phyloP scores from a whole-genome alignment of 2,329 filamentous ascomycete genomes.

The Neurospora crassa region DNA sequence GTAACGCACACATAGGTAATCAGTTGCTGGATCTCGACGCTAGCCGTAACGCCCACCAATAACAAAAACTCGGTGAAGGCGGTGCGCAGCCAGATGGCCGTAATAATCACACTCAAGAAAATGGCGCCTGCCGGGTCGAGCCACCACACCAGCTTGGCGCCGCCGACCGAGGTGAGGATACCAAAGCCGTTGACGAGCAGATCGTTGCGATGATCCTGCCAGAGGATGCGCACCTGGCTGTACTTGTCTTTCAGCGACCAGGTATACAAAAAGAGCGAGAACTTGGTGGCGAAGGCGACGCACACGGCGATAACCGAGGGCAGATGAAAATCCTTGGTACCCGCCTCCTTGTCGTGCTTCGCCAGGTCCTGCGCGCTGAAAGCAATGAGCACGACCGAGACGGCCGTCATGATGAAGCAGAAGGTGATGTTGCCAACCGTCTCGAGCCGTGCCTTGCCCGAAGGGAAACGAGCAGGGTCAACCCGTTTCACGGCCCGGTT shows the following conservation, averaged over 20 bases:
- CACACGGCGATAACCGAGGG: conserved; percentile 78
- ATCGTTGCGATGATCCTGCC: conserved; percentile 96
- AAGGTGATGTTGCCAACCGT: conserved; percentile 94
- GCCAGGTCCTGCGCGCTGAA: conserved; percentile 68
- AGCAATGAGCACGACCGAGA: conserved; percentile 86
- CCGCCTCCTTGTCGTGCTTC: conserved; percentile 33
- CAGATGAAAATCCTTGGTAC: conserved; percentile 61
- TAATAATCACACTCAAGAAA: conserved; percentile 68
- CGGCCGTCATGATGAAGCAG: conserved; percentile 89
- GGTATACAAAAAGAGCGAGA: conserved; percentile 81
- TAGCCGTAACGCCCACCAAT: conserved; percentile 80
- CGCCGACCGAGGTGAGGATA: conserved; percentile 84
- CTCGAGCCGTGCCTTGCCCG: conserved; percentile 87
- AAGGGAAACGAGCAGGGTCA: conserved; percentile 77
- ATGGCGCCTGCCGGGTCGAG: conserved; percentile 90
- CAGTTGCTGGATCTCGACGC: conserved; percentile 78
- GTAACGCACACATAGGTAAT: conserved; percentile 96
- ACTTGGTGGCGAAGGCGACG: conserved; percentile 77
- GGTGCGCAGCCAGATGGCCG: conserved; percentile 71
- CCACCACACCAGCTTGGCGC: conserved; percentile 85
- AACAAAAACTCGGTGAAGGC: conserved; percentile 85
- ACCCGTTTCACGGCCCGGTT: conserved; percentile 83
- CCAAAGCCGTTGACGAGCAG: conserved; percentile 93
- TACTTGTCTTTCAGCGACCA: conserved; percentile 86
- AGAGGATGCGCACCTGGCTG: conserved; percentile 82